These are phyloP conservation scores for Fistulifera solaris DNA, from an alignment of 108 stramenopile genomes.

Conservation along the genomic window DNA sequence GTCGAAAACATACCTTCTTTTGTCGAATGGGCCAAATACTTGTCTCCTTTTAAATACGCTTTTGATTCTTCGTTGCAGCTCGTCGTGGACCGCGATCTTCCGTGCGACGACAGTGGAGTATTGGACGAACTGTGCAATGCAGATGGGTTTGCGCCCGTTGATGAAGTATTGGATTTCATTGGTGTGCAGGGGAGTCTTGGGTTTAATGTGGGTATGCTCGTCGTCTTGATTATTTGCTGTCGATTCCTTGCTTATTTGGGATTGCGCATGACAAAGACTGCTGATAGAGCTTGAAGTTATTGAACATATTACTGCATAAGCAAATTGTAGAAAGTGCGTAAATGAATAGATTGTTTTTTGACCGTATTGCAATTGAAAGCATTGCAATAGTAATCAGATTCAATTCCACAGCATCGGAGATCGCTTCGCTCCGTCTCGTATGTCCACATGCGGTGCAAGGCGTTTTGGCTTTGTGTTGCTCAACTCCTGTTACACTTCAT, in stretches of 20 bases:
- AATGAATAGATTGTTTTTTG: too few relatives aligned
- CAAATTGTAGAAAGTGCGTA: too few relatives aligned
- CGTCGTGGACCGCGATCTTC: constrained; percentile 39
- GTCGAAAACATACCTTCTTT: constrained; percentile 42
- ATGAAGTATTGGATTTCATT: constrained; percentile 43
- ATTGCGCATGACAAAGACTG: constrained; percentile 34
- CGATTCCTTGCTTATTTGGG: constrained; percentile 53
- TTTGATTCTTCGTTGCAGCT: constrained; percentile 50
- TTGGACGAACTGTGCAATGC: constrained; percentile 19
- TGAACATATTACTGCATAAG: too few relatives aligned
- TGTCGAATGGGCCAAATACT: constrained; percentile 40
- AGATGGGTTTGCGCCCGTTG: constrained; percentile 18
- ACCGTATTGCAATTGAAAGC: too few relatives aligned
- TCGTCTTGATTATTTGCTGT: constrained; percentile 38
- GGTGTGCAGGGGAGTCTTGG: constrained; percentile 47
- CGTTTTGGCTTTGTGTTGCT: too few relatives aligned
- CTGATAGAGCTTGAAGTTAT: constrained; percentile 12
- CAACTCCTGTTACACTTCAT: too few relatives aligned
- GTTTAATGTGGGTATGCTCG: constrained; percentile 49
- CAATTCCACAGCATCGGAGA: too few relatives aligned
- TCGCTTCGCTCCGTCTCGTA: too few relatives aligned
- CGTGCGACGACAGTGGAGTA: constrained; percentile 53
- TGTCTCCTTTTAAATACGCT: constrained; percentile 60
- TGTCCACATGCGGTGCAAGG: too few relatives aligned
- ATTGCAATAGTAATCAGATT: too few relatives aligned